Evolutionary conservation across 1,284 basidiomycete genomes (phyloP).

Genomic region (Volvariella volvacea): DNA sequence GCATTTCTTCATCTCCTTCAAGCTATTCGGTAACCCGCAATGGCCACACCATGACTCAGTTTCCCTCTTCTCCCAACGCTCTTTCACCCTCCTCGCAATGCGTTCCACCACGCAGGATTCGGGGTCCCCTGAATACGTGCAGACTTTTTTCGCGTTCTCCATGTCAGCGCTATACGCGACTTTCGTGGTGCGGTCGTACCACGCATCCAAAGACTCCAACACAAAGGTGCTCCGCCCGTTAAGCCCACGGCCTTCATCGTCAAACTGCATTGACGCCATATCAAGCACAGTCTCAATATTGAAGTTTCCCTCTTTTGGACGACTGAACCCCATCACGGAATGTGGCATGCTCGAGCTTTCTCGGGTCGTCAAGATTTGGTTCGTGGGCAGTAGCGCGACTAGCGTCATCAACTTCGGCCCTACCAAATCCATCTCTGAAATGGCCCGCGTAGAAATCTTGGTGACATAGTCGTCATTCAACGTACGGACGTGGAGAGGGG

Average conservation of each 20-base stretch:
- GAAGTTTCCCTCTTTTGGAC: slow-evolving; percentile 6
- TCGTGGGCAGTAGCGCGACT: slow-evolving; percentile 12
- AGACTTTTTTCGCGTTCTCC: slow-evolving; percentile 10
- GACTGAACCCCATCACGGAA: slow-evolving; percentile 19
- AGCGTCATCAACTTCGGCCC: slow-evolving; percentile 14
- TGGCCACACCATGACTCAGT: slow-evolving; percentile 22
- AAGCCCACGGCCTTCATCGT: slow-evolving; percentile 22
- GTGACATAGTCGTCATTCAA: slow-evolving; percentile 14
- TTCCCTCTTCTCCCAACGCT: slow-evolving; percentile 20
- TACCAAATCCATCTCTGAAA: slow-evolving; percentile 17
- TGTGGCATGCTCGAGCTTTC: slow-evolving; percentile 13
- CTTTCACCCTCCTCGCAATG: slow-evolving; percentile 19
- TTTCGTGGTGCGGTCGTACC: slow-evolving; percentile 13
- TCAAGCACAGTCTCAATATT: slow-evolving; percentile 22
- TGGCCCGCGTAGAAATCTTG: slow-evolving; percentile 10
- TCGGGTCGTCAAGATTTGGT: slow-evolving; percentile 16
- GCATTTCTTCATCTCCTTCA: slow-evolving; percentile 14
- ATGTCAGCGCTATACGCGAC: slow-evolving; percentile 13
- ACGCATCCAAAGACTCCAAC: slow-evolving; percentile 18
- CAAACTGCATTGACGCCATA: slow-evolving; percentile 25
- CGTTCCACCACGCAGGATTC: slow-evolving; percentile 14
- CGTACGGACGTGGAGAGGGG: slow-evolving; percentile 19
- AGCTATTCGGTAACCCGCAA: slow-evolving; percentile 18
- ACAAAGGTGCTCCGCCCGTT: slow-evolving; percentile 20
- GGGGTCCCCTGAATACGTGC: slow-evolving; percentile 10